Evolutionary conservation across 495 filamentous ascomycete genomes (phyloP).

Genomic region (Trichoderma reesei): DNA sequence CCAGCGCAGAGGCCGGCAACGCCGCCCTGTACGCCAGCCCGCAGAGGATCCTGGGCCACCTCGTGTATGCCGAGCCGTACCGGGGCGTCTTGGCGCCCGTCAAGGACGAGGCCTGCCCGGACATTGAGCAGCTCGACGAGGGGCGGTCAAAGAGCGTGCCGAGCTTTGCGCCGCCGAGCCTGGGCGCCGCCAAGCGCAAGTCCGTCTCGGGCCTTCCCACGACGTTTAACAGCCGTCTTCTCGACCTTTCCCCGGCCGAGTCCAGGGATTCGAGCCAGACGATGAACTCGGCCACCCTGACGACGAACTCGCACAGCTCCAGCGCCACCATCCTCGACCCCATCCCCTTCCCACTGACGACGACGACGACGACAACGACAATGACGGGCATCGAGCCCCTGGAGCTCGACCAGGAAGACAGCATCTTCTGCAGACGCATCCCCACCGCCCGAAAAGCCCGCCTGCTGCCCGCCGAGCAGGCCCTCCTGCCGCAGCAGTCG

Average conservation of each 20-base stretch:
- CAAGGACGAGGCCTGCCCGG: constrained; percentile 50
- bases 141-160: constrained; percentile 10
- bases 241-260: constrained; percentile 20
- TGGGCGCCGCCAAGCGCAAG: constrained; percentile 3
- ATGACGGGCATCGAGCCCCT: constrained; percentile 16
- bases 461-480: constrained; percentile 49
- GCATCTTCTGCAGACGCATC: constrained; percentile 31
- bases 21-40: constrained; percentile 66
- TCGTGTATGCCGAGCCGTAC: constrained; percentile 71
- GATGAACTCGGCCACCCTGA: constrained; percentile 36
- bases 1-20: constrained; percentile 69
- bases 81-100: constrained; percentile 58
- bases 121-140: constrained; percentile 25
- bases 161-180: background rate
- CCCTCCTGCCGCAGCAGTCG: constrained; percentile 52
- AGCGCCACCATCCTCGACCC: constrained; percentile 20
- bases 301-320: constrained; percentile 16
- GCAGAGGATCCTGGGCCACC: constrained; percentile 62
- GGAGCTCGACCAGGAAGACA: constrained; percentile 13
- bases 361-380: too few species aligned
- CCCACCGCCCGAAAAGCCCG: constrained; percentile 39
- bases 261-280: constrained; percentile 40
- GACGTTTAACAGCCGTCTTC: constrained; percentile 15
- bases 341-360: constrained; percentile 5
- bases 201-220: constrained; percentile 11